A percentile compares a stretch with the other conserved stretches of the same genome.
Evolutionary conservation across 768 basidiomycete genomes (phyloP).

Genomic region (Filobasidium floriforme): DNA sequence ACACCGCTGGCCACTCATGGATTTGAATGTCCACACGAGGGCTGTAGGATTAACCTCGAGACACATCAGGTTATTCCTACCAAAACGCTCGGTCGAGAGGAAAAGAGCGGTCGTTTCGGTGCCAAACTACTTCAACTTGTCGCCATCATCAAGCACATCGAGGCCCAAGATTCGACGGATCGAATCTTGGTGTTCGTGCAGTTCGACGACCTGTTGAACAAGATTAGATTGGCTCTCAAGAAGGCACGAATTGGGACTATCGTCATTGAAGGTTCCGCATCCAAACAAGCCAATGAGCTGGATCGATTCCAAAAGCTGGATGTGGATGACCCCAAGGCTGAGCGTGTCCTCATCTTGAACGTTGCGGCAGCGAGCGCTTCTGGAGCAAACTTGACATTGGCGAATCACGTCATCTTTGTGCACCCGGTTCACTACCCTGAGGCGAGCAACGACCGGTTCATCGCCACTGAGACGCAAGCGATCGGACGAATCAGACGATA

Average conservation of each 20-base stretch:
- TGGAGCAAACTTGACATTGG: slow-evolving; percentile 68
- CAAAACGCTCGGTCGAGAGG: slow-evolving; percentile 38
- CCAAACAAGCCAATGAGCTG: slow-evolving; percentile 69
- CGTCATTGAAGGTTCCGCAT: slow-evolving; percentile 71
- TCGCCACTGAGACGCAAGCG: slow-evolving; percentile 54
- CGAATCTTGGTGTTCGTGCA: slow-evolving; percentile 91
- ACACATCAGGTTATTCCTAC: slow-evolving; percentile 46
- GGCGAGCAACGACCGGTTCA: slow-evolving; percentile 66
- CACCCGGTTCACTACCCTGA: slow-evolving; percentile 79
- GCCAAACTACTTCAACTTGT: slow-evolving; percentile 49
- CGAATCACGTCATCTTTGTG: slow-evolving; percentile 91
- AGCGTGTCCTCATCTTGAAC: slow-evolving; percentile 71
- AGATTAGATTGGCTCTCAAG: slow-evolving; percentile 72
- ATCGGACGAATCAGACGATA: slow-evolving; percentile 57
- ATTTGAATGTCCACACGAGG: slow-evolving; percentile 50
- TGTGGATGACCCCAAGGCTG: slow-evolving; percentile 47
- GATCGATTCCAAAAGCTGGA: slow-evolving; percentile 77
- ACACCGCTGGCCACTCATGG: slow-evolving; percentile 65
- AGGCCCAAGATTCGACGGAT: slow-evolving; percentile 38
- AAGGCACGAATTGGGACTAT: slow-evolving; percentile 66
- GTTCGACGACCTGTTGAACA: slow-evolving; percentile 85
- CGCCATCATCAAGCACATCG: slow-evolving; percentile 75
- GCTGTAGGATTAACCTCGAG: slow-evolving; percentile 23
- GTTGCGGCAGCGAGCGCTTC: slow-evolving; percentile 68
- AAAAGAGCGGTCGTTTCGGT: slow-evolving; percentile 38